Base-by-base conservation (phyloP, 2,329 filamentous ascomycete genomes). In the Hymenoscyphus albidus region DNA sequence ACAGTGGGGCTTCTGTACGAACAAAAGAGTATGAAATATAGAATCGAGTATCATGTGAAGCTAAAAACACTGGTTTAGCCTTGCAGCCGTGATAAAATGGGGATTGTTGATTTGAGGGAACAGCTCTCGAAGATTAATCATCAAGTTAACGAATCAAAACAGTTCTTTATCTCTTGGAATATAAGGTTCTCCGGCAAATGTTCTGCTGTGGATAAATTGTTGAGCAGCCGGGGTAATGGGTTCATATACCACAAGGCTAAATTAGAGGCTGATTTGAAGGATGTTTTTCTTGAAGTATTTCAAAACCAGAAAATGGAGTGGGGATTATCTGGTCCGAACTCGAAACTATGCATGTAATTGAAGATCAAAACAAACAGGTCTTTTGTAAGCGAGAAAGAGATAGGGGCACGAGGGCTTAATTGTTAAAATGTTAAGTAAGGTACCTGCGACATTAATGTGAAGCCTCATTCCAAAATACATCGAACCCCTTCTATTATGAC, bases 121-220 rank as follows among this genome's bases (percentile, higher is more conserved):
- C 7, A 51, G 6, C 12, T 22, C 44, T 51, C 18, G 1, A 39
- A 42, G 39, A 42, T 4, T 48, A 40, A 27, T 13, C 39, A 13
- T 31, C 18, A 22, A 42, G 22, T 59, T 48, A 32, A 62, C 59
- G 48, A 62, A 56, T 39, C 3, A 31, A 9, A 39, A 55, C 5
- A 55, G 12, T 55, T 18, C 6, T 42, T 6, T 9, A 16, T 2
- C 10, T 56, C 40, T 62, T 40, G 44, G 40, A n/a, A 6, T n/a
- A 18, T 48, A 55, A 56, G 59, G 59, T 62, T 62, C 59, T 62
- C 59, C 59, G 59, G 48, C 56, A 55, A 55, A 40, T 9, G 6
- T 13, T 22, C 31, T 40, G 27, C 12, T 32, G 59, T 61, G 59
- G 59, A n/a, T 61, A 61, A 61, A 62, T 55, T 39, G 32, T 22